Base-by-base conservation (phyloP, 1,139 yeast genomes). In the Schizosaccharomyces versatilis region DNA sequence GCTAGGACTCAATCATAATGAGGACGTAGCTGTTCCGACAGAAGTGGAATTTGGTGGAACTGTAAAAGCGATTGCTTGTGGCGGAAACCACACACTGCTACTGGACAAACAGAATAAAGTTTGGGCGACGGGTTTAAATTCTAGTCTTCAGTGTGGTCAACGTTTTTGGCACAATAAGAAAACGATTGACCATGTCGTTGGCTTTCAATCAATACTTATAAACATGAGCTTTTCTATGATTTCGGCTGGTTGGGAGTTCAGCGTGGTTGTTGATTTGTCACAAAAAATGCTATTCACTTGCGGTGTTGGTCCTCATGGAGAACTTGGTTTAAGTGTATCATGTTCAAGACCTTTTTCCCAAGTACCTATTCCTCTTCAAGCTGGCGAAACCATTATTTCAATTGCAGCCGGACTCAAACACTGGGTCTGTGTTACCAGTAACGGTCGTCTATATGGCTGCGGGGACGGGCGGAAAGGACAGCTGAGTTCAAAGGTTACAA, bases 41-140 rank as follows among this genome's bases (percentile, higher is more conserved):
- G 44, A 15, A 12, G 58, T 61, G 12, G 47, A 42, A 5, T 19
- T 52, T 9, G 49, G 54, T 10, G 8, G 47, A 1, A 15, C 47
- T 3, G 55, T 64, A 49, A 52, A 52, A 10, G 72, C 68, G 64
- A 71, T 79, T 41, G 73, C 72, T 0, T 78, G 86, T 63, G 97
- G 97, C 2, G 97, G 97, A 0, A 88, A 86, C 63, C 97, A 90
- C 65, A 80, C 95, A 0, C 62, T 84, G 41, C 60, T 85, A 1
- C 65, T 84, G 7, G 64, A 77, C 12, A 69, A 66, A 1, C 67
- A 72, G 54, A 90, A 90, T 0, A 64, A 67, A 0, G 65, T 79
- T 0, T 79, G 68, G 59, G 75, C 77, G 0, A 63, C 77, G 56
- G 96, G 96, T 0, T 77, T 73, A 56, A 81, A 81, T 61, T 58